Base-by-base conservation (phyloP, 768 basidiomycete species). In the Chalciporus pseudorubinellus region DNA sequence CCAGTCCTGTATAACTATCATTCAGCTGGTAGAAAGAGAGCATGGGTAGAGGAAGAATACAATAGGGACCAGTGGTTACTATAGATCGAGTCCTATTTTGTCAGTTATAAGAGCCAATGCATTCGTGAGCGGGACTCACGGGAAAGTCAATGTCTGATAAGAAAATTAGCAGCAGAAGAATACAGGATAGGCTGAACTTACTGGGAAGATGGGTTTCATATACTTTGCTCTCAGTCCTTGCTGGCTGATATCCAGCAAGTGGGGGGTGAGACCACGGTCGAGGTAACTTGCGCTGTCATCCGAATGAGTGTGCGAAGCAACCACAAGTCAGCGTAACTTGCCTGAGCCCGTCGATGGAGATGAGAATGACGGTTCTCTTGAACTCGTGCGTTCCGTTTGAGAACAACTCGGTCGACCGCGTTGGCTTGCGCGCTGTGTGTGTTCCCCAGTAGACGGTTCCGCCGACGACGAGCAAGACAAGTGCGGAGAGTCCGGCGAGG, bases 41-140 rank as follows among this genome's bases (percentile, higher is more conserved):
- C 2, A 34, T 7, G 51, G 36, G 3, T 21, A 29, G 16, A 44
- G 10, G 6, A 63, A 1, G 18, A 78, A 22, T 62, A 92, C 90
- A 95, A 84, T 33, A 95, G 64, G 3, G 85, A 70, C 92, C 93
- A 97, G 66, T 95, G 94, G 64, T 95, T 95, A 16, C 89, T 92
- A 43, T 1, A 41, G 26, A 26, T n/a, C 16, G n/a, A 36, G 16
- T n/a, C 54, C n/a, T 19, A 29, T 26, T 36, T 18, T 16, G 44
- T 53, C 36, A 60, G 44, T 12, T 16, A 10, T 14, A 40, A 18
- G 26, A 47, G 12, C 0, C 22, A 21, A 7, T 13, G 29, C 8
- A 52, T 36, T 36, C 9, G 34, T 36, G 14, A 53, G 24, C 7
- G 29, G 43, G 19, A 77, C 89, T 77, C 64, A 92, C 83, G 93